phyloP scores from a whole-genome alignment of 768 basidiomycete species.

The Xerocomellus chrysenteron region DNA sequence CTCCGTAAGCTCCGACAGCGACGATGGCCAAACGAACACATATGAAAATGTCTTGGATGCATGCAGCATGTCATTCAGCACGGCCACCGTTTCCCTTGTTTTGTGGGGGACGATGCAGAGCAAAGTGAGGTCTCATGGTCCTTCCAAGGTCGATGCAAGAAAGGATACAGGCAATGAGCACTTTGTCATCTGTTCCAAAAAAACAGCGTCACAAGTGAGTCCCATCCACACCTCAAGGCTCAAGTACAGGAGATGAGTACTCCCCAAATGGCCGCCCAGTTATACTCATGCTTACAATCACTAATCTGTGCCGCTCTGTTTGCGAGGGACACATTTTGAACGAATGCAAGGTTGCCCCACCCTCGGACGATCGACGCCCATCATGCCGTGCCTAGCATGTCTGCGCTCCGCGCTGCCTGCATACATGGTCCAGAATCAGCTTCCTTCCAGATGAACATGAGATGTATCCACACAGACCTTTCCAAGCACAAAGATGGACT shows the following conservation, averaged over 20 bases:
- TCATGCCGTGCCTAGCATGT: not conserved
- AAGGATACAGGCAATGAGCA: slow-evolving; percentile 6
- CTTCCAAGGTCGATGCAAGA: slow-evolving; percentile 4
- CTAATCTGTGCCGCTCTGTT: not conserved
- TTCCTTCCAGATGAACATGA: not conserved
- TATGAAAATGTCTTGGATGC: slow-evolving; percentile 8
- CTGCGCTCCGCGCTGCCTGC: not conserved
- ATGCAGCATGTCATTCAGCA: slow-evolving; percentile 1
- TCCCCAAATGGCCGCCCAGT: slow-evolving; percentile 12
- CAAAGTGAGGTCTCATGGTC: slow-evolving; percentile 12
- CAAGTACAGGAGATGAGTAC: not conserved
- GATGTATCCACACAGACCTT: slow-evolving; percentile 2
- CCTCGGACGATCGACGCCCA: not conserved
- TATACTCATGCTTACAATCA: slow-evolving; percentile 1
- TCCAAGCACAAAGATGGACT: not conserved
- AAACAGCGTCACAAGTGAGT: not conserved
- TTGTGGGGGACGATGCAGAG: slow-evolving; percentile 7
- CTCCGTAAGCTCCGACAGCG: not conserved
- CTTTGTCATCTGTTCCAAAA: slow-evolving; percentile 5
- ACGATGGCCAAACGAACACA: not conserved
- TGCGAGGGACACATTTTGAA: not conserved
- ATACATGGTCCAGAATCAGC: not conserved
- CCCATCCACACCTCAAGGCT: not conserved
- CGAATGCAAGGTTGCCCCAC: not conserved
- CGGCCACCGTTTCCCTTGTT: not conserved